Base-by-base conservation (phyloP, 164 flowering plant genomes). In the Stephania yunnanensis region DNA sequence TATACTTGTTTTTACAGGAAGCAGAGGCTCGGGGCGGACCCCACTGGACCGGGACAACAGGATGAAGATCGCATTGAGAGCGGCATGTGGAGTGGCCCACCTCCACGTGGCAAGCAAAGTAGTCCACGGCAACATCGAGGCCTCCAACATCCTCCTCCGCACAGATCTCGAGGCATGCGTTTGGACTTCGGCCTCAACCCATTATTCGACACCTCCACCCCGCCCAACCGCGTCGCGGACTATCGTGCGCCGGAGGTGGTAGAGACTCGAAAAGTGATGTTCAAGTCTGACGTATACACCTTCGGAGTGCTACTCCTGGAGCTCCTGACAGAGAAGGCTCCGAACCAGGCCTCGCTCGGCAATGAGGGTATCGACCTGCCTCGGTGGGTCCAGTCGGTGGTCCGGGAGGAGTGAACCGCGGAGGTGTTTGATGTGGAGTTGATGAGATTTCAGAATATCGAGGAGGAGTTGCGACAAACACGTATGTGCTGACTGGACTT, bases 391-490 rank as follows among this genome's bases (percentile, higher is more conserved):
- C 97, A 92, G 79, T 92, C 97, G 11, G 99, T 95, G 48, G 99
- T 95, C 2, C 74, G 97, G 13, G 99, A 95, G 81, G 99, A 95
- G 78, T 95, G 99, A 97, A 95, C 99, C 19, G 97, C 98, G 4
- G 99, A 95, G 86, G 99, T 95, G 7, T 95, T 95, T 74, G 99
- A 95, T 53, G 93, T 83, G 73, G 99, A 95, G 86, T 80, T 94
- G 75, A 92, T 91, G 97, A 84, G 97, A 81, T 89, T 84, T 46
- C 88, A 87, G 55, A 86, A 89, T 78, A 87, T 89, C 10, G 99
- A 95, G 82, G 99, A 95, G 68, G 98, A 93, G 83, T 93, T 95
- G 99, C n/a, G n/a, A n/a, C n/a, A n/a, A n/a, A n/a, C n/a, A n/a
- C n/a, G n/a, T n/a, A n/a, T n/a, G n/a, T n/a, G n/a, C n/a, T n/a